Evolutionary conservation across 306 rosid genomes (phyloP).

Genomic region (Spatholobus suberectus): DNA sequence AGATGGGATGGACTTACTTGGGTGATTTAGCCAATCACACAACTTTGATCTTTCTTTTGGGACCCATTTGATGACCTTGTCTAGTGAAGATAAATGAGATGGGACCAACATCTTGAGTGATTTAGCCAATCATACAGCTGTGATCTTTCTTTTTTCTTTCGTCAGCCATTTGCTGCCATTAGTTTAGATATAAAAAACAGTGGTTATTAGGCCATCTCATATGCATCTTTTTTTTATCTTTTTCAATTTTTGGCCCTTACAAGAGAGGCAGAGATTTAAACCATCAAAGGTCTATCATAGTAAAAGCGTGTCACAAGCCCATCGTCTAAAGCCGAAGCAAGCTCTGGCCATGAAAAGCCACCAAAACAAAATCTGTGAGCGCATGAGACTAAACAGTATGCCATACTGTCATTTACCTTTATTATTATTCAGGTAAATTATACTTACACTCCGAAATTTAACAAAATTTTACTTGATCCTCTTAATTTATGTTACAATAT

Average conservation of each 20-base stretch:
- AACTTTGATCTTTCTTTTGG: background rate
- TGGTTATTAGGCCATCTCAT: conserved; percentile 29
- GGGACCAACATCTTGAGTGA: conserved; percentile 23
- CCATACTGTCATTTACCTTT: background rate
- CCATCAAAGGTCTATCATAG: conserved; percentile 32
- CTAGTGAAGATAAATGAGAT: background rate
- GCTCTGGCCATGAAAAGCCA: conserved; percentile 2
- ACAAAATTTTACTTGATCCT: background rate
- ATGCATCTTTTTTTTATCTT: conserved; percentile 13
- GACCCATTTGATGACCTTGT: conserved; percentile 13
- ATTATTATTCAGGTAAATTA: background rate
- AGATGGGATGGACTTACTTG: background rate
- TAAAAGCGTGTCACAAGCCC: conserved; percentile 20
- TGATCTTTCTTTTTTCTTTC: background rate
- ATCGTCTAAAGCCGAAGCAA: conserved; percentile 24
- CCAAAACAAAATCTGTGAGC: background rate
- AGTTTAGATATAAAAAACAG: background rate
- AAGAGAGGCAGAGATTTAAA: conserved; percentile 15
- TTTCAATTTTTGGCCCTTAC: conserved; percentile 32
- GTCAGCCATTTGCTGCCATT: conserved; percentile 35
- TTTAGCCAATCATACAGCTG: conserved; percentile 39
- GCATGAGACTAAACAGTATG: conserved; percentile 28
- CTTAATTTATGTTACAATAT: background rate
- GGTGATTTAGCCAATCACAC: conserved; percentile 39
- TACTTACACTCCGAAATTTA: background rate